A percentile compares a stretch with the other conserved stretches of the same genome.
Evolutionary conservation across 2,329 filamentous ascomycete species (phyloP).

Genomic region (Didymella exigua): DNA sequence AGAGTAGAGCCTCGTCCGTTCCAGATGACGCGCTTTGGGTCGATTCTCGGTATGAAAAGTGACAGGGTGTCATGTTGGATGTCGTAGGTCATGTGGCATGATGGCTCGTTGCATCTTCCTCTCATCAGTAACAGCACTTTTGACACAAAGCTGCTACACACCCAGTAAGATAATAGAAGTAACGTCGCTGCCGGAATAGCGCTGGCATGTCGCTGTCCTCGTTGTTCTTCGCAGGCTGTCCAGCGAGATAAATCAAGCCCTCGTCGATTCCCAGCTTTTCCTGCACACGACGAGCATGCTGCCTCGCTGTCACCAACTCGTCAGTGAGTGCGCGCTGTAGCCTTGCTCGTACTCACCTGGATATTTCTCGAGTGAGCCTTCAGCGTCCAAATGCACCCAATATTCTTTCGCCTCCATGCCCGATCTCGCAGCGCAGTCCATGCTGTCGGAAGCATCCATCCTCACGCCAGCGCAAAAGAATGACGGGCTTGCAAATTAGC

Average conservation of each 20-base stretch:
- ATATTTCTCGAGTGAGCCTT: slow-evolving; percentile 47
- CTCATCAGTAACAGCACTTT: slow-evolving; percentile 14
- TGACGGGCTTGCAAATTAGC: neutral
- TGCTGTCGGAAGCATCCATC: slow-evolving; percentile 37
- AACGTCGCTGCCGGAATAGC: slow-evolving; percentile 64
- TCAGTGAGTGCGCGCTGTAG: neutral
- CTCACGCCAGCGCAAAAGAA: slow-evolving; percentile 11
- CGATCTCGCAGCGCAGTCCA: slow-evolving; percentile 36
- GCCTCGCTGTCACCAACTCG: slow-evolving; percentile 39
- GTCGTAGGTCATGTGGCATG: slow-evolving; percentile 64
- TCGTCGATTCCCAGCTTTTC: slow-evolving; percentile 41
- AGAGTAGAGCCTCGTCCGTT: slow-evolving; percentile 65
- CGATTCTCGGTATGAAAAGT: slow-evolving; percentile 75
- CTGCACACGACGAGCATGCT: slow-evolving; percentile 48
- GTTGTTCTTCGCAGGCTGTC: slow-evolving; percentile 56
- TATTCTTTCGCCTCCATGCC: slow-evolving; percentile 38
- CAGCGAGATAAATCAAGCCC: slow-evolving; percentile 63
- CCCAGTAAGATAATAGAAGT: slow-evolving; percentile 67
- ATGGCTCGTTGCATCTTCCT: slow-evolving; percentile 53
- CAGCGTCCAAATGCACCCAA: slow-evolving; percentile 44
- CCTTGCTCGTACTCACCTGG: slow-evolving; percentile 37
- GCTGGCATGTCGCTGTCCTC: slow-evolving; percentile 65
- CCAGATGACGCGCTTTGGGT: slow-evolving; percentile 67
- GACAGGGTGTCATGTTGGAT: slow-evolving; percentile 66
- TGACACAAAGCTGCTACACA: slow-evolving; percentile 21